Evolutionary conservation across 2,329 filamentous ascomycete genomes (phyloP), one percentile per base, ranked within the genome.

Genomic region (Fusarium sp.): DNA sequence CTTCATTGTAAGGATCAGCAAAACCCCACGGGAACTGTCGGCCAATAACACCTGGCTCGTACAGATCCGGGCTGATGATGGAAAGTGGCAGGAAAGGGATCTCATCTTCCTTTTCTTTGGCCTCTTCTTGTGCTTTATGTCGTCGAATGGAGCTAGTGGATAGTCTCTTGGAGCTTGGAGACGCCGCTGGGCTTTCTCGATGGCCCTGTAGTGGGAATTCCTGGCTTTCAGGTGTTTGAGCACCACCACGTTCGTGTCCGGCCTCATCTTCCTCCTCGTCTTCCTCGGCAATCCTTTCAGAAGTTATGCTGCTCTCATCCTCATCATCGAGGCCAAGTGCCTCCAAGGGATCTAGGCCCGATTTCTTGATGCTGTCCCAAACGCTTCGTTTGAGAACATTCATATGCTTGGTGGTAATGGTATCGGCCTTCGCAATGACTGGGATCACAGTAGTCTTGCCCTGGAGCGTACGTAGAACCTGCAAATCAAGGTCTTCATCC

Each of bases 11-110:
- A 1, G 96, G 96, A 79, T 98, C 94, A 9, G 96, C 96, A 77
- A 98, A 97, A 11, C 96, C 96, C 96, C 96, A 99, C 0, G 96
- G 94, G 81, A 98, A 99, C 73, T 92, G 92, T 68, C 96, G 93
- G 50, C 96, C 96, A 68, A 97, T 85, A 21, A 93, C 86, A 37
- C 88, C 89, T 13, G 92, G 92, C 78, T 97, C 94, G 83, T 98
- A 97, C 46, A 94, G 89, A 81, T 99, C 96, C 0, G 96, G 96
- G 71, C 94, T 97, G 80, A 99, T 93, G 80, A 98, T 94, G 44
- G 95, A 97, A 79, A 98, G 90, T 2, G 96, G 96, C 32, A 98
- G 85, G 80, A 94, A 93, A 0, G 94, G 94, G 16, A 85, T 81
- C 75, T 90, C 89, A 32, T 87, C 87, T 50, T 86, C 89, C 50